Conservation (phyloP, 2,329 filamentous ascomycete genomes). For the Scytalidium sp. region DNA sequence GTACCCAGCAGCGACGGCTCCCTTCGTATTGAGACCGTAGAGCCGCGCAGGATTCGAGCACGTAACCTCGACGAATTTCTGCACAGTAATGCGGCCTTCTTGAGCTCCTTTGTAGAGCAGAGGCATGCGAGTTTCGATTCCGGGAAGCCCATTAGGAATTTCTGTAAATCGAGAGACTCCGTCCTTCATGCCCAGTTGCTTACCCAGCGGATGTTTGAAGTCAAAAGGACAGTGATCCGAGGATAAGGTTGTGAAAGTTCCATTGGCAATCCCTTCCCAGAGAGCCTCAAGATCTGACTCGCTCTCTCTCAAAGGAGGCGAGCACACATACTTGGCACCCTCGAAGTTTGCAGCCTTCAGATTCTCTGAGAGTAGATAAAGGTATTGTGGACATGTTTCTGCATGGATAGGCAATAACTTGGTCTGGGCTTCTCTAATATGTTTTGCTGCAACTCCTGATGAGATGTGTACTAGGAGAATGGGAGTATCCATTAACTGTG, state of each 20-base stretch:
- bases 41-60: conserved; percentile 40
- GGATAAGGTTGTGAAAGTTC: not conserved
- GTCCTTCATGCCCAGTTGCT: not conserved
- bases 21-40: conserved; percentile 39
- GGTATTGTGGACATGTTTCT: conserved; percentile 32
- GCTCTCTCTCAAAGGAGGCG: conserved; percentile 28
- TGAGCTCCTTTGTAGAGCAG: not conserved
- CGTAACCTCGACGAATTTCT: conserved; percentile 42
- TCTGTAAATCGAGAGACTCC: not conserved
- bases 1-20: conserved; percentile 36
- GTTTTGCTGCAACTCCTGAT: conserved; percentile 13
- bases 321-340: conserved; percentile 33
- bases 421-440: conserved; percentile 31
- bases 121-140: not conserved
- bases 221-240: not conserved
- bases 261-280: conserved; percentile 15
- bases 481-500: conserved; percentile 30
- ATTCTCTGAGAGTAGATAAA: conserved; percentile 29
- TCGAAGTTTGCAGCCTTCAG: conserved; percentile 30
- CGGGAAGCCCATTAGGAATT: not conserved
- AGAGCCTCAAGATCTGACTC: conserved; percentile 28
- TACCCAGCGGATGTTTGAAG: not conserved
- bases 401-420: conserved; percentile 31
- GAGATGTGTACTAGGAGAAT: conserved; percentile 34
- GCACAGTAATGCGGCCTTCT: conserved; percentile 13